Evolutionary conservation across 129 eudicot genomes (phyloP).

Genomic region (Tagetes patula): DNA sequence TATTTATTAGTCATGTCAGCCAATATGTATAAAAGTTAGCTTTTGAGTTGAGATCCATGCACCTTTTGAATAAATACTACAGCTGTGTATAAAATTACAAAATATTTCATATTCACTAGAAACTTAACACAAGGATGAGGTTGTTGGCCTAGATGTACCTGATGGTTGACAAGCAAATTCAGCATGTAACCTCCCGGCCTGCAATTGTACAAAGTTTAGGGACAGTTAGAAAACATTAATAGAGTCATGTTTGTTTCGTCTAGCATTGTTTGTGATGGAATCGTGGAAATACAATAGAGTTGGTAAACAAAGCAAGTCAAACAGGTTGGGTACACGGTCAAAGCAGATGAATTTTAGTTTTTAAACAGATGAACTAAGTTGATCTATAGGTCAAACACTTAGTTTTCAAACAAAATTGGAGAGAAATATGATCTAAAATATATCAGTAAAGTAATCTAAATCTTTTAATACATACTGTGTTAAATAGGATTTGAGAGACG

Average conservation of each 20-base stretch:
- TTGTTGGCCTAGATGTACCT: conserved; percentile 15
- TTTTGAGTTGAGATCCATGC: not conserved
- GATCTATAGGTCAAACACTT: no score
- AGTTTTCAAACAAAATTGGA: no score
- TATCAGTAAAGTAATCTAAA: no score
- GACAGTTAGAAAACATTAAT: not conserved
- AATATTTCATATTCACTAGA: not conserved
- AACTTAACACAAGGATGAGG: not conserved
- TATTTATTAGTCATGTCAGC: not conserved
- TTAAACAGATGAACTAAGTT: no score
- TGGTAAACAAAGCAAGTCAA: not conserved
- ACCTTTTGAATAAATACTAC: no score
- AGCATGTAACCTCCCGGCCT: conserved; percentile 86
- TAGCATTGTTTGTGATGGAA: not conserved
- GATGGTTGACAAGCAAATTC: conserved; percentile 58
- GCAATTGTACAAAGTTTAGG: conserved; percentile 18
- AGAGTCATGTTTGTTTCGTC: not conserved
- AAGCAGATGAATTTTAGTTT: not conserved
- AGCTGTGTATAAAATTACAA: no score
- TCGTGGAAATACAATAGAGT: not conserved
- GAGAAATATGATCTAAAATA: no score
- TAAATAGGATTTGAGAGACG: no score
- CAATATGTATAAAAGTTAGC: not conserved
- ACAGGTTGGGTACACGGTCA: not conserved
- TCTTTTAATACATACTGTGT: no score